Evolutionary conservation across 176 grass and related monocot genomes (phyloP), one percentile per base, ranked within the genome.

Genomic region (Tillandsia leiboldiana): DNA sequence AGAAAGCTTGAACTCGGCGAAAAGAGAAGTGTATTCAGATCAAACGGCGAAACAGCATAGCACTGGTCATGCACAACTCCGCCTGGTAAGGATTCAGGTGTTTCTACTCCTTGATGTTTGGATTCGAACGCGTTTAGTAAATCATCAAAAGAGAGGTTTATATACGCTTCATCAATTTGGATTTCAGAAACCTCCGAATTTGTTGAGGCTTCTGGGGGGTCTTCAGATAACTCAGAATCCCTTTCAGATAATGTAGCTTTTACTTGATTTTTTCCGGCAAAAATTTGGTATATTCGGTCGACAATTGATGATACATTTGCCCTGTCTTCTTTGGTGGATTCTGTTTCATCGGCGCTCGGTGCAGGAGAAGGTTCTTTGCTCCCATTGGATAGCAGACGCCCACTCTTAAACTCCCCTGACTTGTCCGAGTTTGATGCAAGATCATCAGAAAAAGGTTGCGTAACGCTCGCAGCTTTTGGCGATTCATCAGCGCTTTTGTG

Each of bases 391-490:
- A 84, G n/a, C 48, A 69, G 75, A 27, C 51, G 69, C 14, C 81
- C 80, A 71, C 79, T 90, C 66, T 81, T 81, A 42, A 99, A 65
- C 48, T 99, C 94, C 27, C 71, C 26, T 51, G 89, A 90, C 79
- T 83, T 99, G 72, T 99, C 94, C 15, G 94, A 99, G 72, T 81
- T 86, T 50, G 94, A 93, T 4, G 81, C 50, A 20, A 90, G 65
- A 50, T 99, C 82, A 33, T 99, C 90, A 14, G 84, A 90, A 78
- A 54, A 53, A 29, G 63, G 79, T 29, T 74, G 87, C 26, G 69
- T 47, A 49, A 73, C 33, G 33, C 33, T 42, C 7, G 33, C 33
- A 3, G 33, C 10, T 63, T 54, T 5, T 0, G 63, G 18, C 33
- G 84, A 75, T 74, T 88, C 84, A 58, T 99, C 84, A 2, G 75